Evolutionary conservation across 768 basidiomycete genomes (phyloP), one percentile per base, ranked within the genome.

Genomic region (Tulasnella sp.): DNA sequence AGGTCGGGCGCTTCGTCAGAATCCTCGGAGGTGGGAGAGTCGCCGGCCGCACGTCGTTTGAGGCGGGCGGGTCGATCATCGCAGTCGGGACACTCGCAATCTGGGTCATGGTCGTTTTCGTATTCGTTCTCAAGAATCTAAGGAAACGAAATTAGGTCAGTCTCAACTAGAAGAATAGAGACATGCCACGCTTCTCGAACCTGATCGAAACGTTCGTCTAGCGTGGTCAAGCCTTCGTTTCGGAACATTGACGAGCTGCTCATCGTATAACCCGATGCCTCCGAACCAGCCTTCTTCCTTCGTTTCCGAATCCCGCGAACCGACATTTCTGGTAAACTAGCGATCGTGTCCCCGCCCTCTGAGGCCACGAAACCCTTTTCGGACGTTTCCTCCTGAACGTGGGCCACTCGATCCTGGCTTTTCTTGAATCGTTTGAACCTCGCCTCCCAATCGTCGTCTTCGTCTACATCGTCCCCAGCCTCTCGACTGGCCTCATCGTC

Each of bases 221-320:
- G 87, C 2, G 92, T 93, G 75, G 94, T 91, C 39, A 99, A 86
- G 0, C 95, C 92, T 82, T 96, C 93, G 81, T 94, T 99, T 71
- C 98, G 91, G 86, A 91, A 94, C 94, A 99, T 95, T 19, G 95
- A 95, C 3, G 95, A 96, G 83, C 95, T 96, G 84, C 94, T 97
- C 96, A 99, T 98, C 84, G 93, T 95, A 88, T 97, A 97, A 18
- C 95, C 96, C 34, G 94, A 95, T 12, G 94, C 96, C 81, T 95
- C 93, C 75, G 94, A 95, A 0, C 91, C 88, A 3, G 91, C 92
- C 82, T 91, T 91, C 81, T 91, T 88, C 83, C 93, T 87, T 83
- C 91, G 89, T 86, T 91, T 91, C 79, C 88, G 92, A 7, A 93
- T 92, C 21, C 95, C 93, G 74, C 92, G 88, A 78, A 97, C 93